Conservation (phyloP, 1,139 yeast genomes). For the Scheffersomyces titani region DNA sequence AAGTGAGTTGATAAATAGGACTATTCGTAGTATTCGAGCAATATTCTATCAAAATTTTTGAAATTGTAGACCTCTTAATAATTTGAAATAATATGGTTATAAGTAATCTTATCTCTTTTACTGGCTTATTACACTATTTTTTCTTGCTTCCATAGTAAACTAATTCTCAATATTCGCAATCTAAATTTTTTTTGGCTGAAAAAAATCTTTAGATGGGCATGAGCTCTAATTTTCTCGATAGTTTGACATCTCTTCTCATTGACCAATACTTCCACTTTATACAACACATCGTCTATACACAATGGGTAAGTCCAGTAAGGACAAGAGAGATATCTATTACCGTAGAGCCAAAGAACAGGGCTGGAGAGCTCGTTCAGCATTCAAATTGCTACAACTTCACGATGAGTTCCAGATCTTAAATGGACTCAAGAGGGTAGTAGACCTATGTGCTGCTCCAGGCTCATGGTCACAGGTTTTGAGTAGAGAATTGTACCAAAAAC, state of each 20-base stretch:
- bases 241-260: background rate
- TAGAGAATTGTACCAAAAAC: slow-evolving; percentile 54
- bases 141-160: background rate
- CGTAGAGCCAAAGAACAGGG: slow-evolving; percentile 97
- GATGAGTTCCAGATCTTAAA: slow-evolving; percentile 84
- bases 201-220: background rate
- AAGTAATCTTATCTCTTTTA: too few species aligned
- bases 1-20: too few species aligned
- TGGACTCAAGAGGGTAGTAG: slow-evolving; percentile 81
- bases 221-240: background rate
- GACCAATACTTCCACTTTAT: background rate
- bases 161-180: background rate
- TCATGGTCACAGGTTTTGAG: slow-evolving; percentile 98
- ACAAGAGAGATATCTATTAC: slow-evolving; percentile 86
- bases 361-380: slow-evolving; percentile 96
- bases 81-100: background rate
- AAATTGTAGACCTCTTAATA: background rate
- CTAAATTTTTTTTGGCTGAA: background rate
- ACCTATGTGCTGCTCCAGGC: slow-evolving; percentile 98
- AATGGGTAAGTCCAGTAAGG: slow-evolving; percentile 96
- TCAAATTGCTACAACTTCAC: slow-evolving; percentile 83
- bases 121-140: background rate
- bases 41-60: background rate
- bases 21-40: too few species aligned
- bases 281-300: background rate